A percentile compares a stretch with the other conserved stretches of the same genome.
phyloP scores from a whole-genome alignment of 345 rosid genomes.

The Gossypium ekmanianum region DNA sequence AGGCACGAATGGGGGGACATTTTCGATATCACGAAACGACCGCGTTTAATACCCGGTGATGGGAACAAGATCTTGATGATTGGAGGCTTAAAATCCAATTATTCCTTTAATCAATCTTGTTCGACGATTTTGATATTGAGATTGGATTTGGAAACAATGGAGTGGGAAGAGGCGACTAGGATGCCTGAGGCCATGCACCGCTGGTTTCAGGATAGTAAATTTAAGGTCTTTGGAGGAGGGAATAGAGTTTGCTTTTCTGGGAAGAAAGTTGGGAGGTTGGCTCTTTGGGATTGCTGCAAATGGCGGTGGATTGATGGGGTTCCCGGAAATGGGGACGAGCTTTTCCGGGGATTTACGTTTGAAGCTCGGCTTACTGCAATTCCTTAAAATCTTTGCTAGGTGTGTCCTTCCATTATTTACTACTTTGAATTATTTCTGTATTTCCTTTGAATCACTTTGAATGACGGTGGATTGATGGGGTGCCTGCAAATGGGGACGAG shows the following conservation, averaged over 20 bases:
- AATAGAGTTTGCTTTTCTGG: conserved; percentile 77
- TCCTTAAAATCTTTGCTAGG: conserved; percentile 35
- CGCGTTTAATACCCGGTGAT: conserved; percentile 60
- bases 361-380: conserved; percentile 55
- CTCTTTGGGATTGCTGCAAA: conserved; percentile 61
- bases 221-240: conserved; percentile 88
- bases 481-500: conserved; percentile 56
- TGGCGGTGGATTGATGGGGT: conserved; percentile 88
- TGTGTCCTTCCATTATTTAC: conserved; percentile 6
- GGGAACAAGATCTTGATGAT: conserved; percentile 65
- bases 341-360: conserved; percentile 68
- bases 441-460: conserved; percentile 53
- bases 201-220: conserved; percentile 69
- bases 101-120: conserved; percentile 67
- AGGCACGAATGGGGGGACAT: conserved; percentile 84
- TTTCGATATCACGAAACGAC: conserved; percentile 75
- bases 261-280: conserved; percentile 66
- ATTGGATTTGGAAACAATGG: conserved; percentile 69
- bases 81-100: conserved; percentile 75
- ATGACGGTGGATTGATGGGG: conserved; percentile 81
- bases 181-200: conserved; percentile 81
- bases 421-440: background rate
- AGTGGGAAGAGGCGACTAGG: conserved; percentile 88
- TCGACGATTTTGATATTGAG: conserved; percentile 73
- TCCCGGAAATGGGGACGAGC: conserved; percentile 58